Conservation (phyloP, 352 stramenopile species). For the Pythium phragmitis region DNA sequence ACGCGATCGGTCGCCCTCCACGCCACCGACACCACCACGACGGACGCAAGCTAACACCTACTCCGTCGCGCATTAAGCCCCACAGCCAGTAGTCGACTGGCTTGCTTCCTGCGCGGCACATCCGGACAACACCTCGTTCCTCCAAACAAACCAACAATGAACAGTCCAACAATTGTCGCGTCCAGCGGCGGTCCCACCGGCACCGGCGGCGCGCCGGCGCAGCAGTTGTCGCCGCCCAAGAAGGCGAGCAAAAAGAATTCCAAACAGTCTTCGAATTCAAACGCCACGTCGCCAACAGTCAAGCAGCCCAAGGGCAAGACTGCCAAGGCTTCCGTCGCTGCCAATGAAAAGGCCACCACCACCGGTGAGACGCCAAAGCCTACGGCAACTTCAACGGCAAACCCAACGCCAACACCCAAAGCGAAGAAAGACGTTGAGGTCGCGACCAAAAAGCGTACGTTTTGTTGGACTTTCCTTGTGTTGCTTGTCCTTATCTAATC, state of each 20-base stretch:
- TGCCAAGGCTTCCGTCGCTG: constrained; percentile 15
- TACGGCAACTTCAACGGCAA: not conserved
- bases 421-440: constrained; percentile 5
- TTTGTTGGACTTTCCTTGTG: not conserved
- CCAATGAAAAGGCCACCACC: not conserved
- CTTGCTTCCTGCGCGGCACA: constrained; percentile 22
- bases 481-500: not conserved
- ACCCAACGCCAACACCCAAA: constrained; percentile 4
- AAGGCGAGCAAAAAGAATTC: constrained; percentile 18
- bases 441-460: constrained; percentile 24
- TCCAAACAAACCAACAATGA: constrained; percentile 2
- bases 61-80: constrained; percentile 13
- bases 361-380: not conserved
- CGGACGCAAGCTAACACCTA: constrained; percentile 1
- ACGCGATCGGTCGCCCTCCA: not conserved
- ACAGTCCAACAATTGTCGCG: constrained; percentile 1
- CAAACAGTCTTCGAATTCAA: constrained; percentile 1
- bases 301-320: constrained; percentile 24
- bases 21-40: not conserved
- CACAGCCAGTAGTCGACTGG: constrained; percentile 35
- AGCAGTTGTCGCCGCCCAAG: constrained; percentile 2
- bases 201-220: not conserved
- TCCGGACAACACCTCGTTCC: not conserved
- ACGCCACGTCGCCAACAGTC: not conserved
- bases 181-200: not conserved